These are phyloP conservation scores for Phaffomyces thermotolerans DNA, from an alignment of 805 yeast species.

Conservation along the genomic window DNA sequence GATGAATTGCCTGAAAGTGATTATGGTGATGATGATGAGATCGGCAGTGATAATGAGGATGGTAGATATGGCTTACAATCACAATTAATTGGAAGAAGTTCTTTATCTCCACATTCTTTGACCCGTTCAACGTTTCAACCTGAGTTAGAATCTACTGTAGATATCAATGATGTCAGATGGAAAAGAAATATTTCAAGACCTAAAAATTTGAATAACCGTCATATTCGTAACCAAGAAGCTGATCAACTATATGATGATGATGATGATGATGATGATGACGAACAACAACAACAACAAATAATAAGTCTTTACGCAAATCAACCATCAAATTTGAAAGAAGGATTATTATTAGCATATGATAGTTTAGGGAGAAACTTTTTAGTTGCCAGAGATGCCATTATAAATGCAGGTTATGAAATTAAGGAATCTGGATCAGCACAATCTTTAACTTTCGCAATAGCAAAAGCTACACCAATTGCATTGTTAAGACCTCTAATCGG, in stretches of 20 bases:
- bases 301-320: slow-evolving; percentile 80
- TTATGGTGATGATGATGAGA: slow-evolving; percentile 22
- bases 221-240: background rate
- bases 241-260: slow-evolving; percentile 10
- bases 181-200: background rate
- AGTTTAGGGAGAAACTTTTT: slow-evolving; percentile 62
- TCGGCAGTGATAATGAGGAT: slow-evolving; percentile 17
- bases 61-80: slow-evolving; percentile 7
- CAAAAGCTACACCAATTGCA: slow-evolving; percentile 73
- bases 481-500: slow-evolving; percentile 84
- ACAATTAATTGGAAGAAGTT: slow-evolving; percentile 21
- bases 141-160: slow-evolving; percentile 21
- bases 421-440: slow-evolving; percentile 59
- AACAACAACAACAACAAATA: slow-evolving; percentile 32
- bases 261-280: slow-evolving; percentile 23
- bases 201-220: background rate
- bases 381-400: slow-evolving; percentile 57
- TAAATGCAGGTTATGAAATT: slow-evolving; percentile 53
- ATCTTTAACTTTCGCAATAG: slow-evolving; percentile 59
- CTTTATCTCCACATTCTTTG: slow-evolving; percentile 14
- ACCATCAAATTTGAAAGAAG: slow-evolving; percentile 65
- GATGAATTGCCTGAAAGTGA: slow-evolving; percentile 30
- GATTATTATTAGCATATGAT: slow-evolving; percentile 65
- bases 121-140: slow-evolving; percentile 22
- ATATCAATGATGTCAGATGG: slow-evolving; percentile 9